Evolutionary conservation across 768 basidiomycete species (phyloP), one percentile per base, ranked within the genome.

Genomic region (Chalciporus sphaerocephalus): DNA sequence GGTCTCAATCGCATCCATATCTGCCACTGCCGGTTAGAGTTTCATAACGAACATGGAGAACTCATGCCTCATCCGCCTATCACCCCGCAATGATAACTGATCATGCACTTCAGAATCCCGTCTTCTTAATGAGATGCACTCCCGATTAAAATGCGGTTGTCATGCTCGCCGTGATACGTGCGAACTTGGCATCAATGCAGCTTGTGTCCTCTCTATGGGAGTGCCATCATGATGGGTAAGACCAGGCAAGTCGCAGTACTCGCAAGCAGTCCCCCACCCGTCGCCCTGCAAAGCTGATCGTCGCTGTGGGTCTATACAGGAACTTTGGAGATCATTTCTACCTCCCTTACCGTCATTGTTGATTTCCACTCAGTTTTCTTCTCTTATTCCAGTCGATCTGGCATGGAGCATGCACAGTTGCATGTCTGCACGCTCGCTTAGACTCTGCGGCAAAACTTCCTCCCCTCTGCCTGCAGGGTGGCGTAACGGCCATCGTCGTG

Each of bases 391-490:
- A 22, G 52, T 47, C 53, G 60, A 48, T 42, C 33, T 45, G 36
- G 32, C 28, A 46, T 40, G 53, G 53, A 46, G 49, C 59, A 52
- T 58, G 56, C 44, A 52, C 23, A 35, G 44, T 48, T 38, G 42
- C 55, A 50, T 30, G 52, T 49, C 40, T 47, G 25, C 55, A 51
- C 44, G 50, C 55, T 61, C 60, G 61, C 60, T 58, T 63, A 61
- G 45, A 36, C 20, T 49, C 52, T 50, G 58, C 55, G 51, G 60
- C 38, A 38, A 51, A 33, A 50, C 30, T 7, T 48, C 61, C 52
- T 52, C 47, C 61, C 50, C 44, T 55, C 30, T 57, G 44, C 59
- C 57, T 61, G 59, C 61, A 55, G 47, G 59, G 52, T 58, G 55
- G 61, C 55, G 49, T 50, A 53, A 35, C 41, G 40, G 37, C 40